phyloP scores from a whole-genome alignment of 768 basidiomycete genomes.

The Rickenella mellea region DNA sequence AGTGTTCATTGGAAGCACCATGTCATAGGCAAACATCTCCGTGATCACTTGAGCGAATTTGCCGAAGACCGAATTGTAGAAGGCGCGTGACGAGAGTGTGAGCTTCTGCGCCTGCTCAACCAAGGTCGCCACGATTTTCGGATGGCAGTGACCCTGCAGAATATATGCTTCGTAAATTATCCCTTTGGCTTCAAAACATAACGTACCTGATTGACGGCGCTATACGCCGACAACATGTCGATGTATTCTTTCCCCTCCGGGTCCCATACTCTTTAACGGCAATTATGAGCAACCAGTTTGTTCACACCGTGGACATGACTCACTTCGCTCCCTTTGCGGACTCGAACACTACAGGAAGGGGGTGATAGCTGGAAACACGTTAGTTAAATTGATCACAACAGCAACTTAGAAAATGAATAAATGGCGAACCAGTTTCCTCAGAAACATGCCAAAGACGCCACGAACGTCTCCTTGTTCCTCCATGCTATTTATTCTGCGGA shows the following conservation, averaged over 20 bases:
- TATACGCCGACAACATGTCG: conserved; percentile 97
- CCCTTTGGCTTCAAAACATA: conserved; percentile 2
- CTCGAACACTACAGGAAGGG: conserved; percentile 91
- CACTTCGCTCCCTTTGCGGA: conserved; percentile 83
- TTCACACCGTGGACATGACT: conserved; percentile 27
- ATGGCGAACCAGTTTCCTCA: not conserved
- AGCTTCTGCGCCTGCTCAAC: conserved; percentile 79
- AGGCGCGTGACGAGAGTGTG: conserved; percentile 91
- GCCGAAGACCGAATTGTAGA: conserved; percentile 90
- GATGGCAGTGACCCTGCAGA: conserved; percentile 81
- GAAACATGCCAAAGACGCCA: not conserved
- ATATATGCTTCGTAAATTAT: not conserved
- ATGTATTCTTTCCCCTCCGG: conserved; percentile 94
- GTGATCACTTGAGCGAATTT: conserved; percentile 83
- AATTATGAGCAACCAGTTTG: conserved; percentile 14
- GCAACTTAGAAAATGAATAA: conserved; percentile 36
- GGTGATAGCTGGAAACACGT: conserved; percentile 86
- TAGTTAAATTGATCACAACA: too few species aligned
- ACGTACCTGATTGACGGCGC: conserved; percentile 80
- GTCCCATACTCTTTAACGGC: conserved; percentile 66
- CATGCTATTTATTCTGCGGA: conserved; percentile 2
- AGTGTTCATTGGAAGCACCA: conserved; percentile 98
- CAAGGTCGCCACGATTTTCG: conserved; percentile 73
- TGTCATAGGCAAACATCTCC: conserved; percentile 81
- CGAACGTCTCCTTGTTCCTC: not conserved